Evolutionary conservation across 2,329 filamentous ascomycete species (phyloP).

Genomic region (Tolypocladium cylindrosporum): DNA sequence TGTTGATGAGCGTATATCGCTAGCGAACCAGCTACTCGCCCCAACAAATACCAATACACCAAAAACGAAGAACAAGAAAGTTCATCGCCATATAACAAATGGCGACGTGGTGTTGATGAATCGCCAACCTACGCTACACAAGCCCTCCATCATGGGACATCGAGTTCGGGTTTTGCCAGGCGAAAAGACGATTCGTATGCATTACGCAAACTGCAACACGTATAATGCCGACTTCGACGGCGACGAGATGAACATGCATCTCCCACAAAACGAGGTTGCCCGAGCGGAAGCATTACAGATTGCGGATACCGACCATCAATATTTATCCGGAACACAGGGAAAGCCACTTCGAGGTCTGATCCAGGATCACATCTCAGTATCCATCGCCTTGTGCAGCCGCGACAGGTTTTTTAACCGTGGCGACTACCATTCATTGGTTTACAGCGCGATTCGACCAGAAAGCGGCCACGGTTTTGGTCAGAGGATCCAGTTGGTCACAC

Average conservation of each 20-base stretch:
- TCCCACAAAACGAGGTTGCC: slow-evolving; percentile 95
- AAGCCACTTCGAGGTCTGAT: slow-evolving; percentile 95
- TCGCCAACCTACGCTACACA: slow-evolving; percentile 92
- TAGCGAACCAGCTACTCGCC: slow-evolving; percentile 91
- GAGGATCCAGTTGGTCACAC: slow-evolving; percentile 69
- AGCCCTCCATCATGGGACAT: slow-evolving; percentile 98
- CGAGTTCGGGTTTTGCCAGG: slow-evolving; percentile 83
- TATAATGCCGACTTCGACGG: slow-evolving; percentile 99
- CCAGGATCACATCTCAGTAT: slow-evolving; percentile 96
- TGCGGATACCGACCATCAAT: slow-evolving; percentile 95
- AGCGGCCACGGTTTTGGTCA: slow-evolving; percentile 78
- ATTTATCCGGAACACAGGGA: slow-evolving; percentile 88
- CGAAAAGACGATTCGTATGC: slow-evolving; percentile 97
- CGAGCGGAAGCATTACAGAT: slow-evolving; percentile 86
- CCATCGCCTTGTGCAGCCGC: slow-evolving; percentile 78
- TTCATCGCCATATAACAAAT: slow-evolving; percentile 89
- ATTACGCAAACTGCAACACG: slow-evolving; percentile 98
- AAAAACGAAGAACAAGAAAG: slow-evolving; percentile 84
- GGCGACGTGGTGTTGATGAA: slow-evolving; percentile 99
- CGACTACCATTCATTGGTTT: slow-evolving; percentile 86
- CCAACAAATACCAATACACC: slow-evolving; percentile 66
- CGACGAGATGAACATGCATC: slow-evolving; percentile 99
- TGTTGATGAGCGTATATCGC: slow-evolving; percentile 72
- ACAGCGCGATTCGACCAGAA: slow-evolving; percentile 81
- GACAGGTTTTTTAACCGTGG: slow-evolving; percentile 84